phyloP scores from a whole-genome alignment of 176 grass and related monocot species.

The Carex littledalei region DNA sequence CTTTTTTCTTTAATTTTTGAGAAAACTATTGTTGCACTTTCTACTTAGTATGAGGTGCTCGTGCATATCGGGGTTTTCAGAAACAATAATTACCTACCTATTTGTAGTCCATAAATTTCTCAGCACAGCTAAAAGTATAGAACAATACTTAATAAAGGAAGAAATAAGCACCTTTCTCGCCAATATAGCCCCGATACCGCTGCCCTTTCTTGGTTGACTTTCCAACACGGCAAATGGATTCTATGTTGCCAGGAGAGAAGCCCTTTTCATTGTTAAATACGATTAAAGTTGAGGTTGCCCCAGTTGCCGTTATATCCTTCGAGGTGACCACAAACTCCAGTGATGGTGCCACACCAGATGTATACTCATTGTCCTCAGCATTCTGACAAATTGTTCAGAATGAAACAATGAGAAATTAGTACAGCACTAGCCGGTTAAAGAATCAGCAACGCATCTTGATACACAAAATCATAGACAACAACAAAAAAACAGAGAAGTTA shows the following conservation, averaged over 20 bases:
- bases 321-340: conserved; percentile 20
- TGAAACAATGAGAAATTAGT: neutral
- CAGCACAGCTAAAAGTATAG: neutral
- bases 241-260: conserved; percentile 10
- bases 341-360: neutral
- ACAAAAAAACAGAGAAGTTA: neutral
- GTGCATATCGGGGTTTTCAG: neutral
- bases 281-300: conserved; percentile 10
- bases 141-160: neutral
- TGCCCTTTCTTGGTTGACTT: conserved; percentile 17
- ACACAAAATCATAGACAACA: neutral
- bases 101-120: neutral
- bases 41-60: neutral
- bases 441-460: neutral
- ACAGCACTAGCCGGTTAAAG: neutral
- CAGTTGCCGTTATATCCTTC: conserved; percentile 1
- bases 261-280: conserved; percentile 26
- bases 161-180: conserved; percentile 19
- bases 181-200: conserved; percentile 10
- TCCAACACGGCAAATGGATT: conserved; percentile 12
- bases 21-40: neutral
- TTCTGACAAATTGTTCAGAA: neutral
- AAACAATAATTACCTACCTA: neutral
- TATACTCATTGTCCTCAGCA: conserved; percentile 25
- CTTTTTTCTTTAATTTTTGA: neutral